Base-by-base conservation (phyloP, 1,284 basidiomycete genomes). In the Agroathelia rolfsii region DNA sequence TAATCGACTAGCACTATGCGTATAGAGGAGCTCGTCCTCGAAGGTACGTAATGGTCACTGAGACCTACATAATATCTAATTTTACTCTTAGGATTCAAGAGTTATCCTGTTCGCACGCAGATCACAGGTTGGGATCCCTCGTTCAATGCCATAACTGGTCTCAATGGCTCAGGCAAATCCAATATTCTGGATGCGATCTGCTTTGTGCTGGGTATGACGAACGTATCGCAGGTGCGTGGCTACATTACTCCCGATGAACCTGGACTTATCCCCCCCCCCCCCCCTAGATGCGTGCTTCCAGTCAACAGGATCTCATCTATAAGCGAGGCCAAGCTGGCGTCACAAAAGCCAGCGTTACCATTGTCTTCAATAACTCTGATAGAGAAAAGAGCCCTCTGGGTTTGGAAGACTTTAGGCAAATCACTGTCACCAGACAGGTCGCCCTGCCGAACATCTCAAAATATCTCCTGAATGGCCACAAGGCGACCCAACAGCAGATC, bases 291-390 rank as follows among this genome's bases (percentile, higher is more conserved):
- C 84, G 94, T 41, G 95, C 94, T 1, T 76, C 84, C 46, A 98
- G 96, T 59, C 82, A 95, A 47, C 88, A 93, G 58, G 95, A 99
- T 54, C 76, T 98, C 44, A 97, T 98, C 40, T 95, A 95, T 70
- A 95, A 87, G 58, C 88, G 94, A 28, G 95, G 95, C 3, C 93
- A 97, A 55, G 94, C 95, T 7, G 95, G 95, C 12, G 72, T 98
- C 39, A 93, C 89, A 3, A 95, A 95, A 62, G 95, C 95, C 1
- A 94, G 89, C 40, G 95, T 99, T 3, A 97, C 95, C 10, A 92
- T 98, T 49, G 93, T 98, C 1, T 99, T 99, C 55, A 90, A 98
- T 69, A 99, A 99, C 55, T 86, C 88, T n/a, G 92, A 98, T 55
- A 70, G 76, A 18, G 67, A 74, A 12, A 90, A 76, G 40, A 89